Evolutionary conservation across 352 stramenopile species (phyloP), one percentile per base, ranked within the genome.

Genomic region (Globisporangium nunn): DNA sequence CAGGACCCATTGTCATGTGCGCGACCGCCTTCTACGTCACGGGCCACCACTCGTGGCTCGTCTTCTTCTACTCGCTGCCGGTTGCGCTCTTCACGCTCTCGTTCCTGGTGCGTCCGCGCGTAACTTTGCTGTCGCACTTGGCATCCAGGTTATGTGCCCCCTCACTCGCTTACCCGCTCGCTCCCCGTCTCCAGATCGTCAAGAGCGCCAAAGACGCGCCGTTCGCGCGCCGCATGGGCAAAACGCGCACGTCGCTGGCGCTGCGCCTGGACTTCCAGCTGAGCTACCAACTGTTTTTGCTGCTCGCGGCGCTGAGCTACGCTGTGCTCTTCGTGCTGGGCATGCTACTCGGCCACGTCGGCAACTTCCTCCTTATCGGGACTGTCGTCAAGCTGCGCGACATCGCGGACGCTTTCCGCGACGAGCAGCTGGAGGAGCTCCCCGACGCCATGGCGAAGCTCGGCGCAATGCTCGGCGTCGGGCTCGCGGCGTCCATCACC

Each of bases 171-270:
- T n/a, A 30, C 11, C 3, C 37, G 12, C 43, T 44, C 11, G 37
- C 35, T 53, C n/a, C 29, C 12, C 17, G 29, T 3, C 23, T 23
- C 23, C 46, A 87, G 57, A 62, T 93, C 18, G 53, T 85, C 33
- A 77, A 88, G 51, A 91, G 80, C 67, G 79, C 77, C 37, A 68
- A 68, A n/a, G 82, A 93, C 54, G 82, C 75, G 33, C 82, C 82
- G 30, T 88, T 91, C 58, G 71, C 70, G 49, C 71, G 68, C n/a
- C 76, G 80, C 30, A 77, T 88, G 58, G 74, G 71, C 17, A 53
- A 70, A 2, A 56, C 58, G 0, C 58, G 65, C 17, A 72, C 68
- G 43, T 93, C 82, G 35, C 59, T 93, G 39, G 75, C 77, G 8
- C 56, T 85, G 28, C 55, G 64, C 15, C 54, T 91, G 31, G 78